Percentiles rank a stretch among this genome's conserved stretches.
Evolutionary conservation across 129 eudicot genomes (phyloP).

Genomic region (Smallanthus sonchifolius): DNA sequence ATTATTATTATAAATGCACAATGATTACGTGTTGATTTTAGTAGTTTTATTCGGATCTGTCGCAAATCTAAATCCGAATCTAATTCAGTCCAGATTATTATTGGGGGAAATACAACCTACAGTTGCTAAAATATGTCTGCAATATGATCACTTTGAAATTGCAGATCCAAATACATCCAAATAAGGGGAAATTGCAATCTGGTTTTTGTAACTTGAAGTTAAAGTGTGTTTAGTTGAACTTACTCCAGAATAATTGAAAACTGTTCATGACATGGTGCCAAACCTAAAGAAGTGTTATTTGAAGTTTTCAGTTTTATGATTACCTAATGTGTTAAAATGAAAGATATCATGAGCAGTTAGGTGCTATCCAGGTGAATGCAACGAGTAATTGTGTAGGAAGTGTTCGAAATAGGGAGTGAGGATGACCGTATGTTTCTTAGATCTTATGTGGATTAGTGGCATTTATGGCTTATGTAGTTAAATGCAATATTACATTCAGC

Average conservation of each 20-base stretch:
- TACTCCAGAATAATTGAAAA: not conserved
- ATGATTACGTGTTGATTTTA: not conserved
- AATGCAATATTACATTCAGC: not conserved
- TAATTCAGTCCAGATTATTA: not conserved
- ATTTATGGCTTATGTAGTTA: not conserved
- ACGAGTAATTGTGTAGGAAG: not conserved
- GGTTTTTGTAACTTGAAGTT: not conserved
- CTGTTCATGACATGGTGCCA: not conserved
- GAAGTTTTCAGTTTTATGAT: not conserved
- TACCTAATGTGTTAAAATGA: not conserved
- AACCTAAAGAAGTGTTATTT: not conserved
- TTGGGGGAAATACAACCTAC: not conserved
- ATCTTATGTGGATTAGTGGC: not conserved
- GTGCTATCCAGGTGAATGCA: not conserved
- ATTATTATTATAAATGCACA: not conserved
- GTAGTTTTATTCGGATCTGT: not conserved
- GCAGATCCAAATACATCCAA: not conserved
- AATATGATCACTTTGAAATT: not conserved
- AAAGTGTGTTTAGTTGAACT: not conserved
- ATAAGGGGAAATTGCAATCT: not conserved
- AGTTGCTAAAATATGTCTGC: not conserved
- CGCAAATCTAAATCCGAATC: not conserved
- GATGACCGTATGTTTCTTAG: not conserved
- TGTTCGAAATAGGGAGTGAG: not conserved
- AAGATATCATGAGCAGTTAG: not conserved